Evolutionary conservation across 768 basidiomycete species (phyloP), one percentile per base, ranked within the genome.

Genomic region (Russula dissimulans): DNA sequence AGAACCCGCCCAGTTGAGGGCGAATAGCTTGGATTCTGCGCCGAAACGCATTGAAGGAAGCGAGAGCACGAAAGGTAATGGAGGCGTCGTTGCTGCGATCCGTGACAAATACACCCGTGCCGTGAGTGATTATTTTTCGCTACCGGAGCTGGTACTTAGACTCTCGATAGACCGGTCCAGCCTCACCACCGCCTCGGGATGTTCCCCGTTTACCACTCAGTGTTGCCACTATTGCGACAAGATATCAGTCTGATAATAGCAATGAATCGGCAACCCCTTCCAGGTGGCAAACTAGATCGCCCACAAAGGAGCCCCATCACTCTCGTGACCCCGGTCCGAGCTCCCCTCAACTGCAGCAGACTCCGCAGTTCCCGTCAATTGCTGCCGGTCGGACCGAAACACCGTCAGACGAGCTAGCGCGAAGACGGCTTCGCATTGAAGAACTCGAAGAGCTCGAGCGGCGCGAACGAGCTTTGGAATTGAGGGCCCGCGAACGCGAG

Each of bases 21-120:
- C 48, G 50, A 64, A 55, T 54, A 61, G 60, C 46, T 15, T 64
- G 48, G 44, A 62, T 55, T 22, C 43, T 9, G 14, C 52, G 38
- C 54, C 57, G n/a, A 38, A 36, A 18, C 44, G 54, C 29, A 65
- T 82, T 4, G 81, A 85, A 53, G 77, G 80, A 61, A 76, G 70
- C 22, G 82, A 84, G 47, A 81, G 82, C 3, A 77, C 76, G 6
- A 76, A 71, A 43, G 84, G 81, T 62, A 78, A 67, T 50, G 80
- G 79, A 12, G 83, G 80, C 65, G 72, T 85, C 29, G 87, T 91
- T 47, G 84, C 87, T 45, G 81, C 81, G 2, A 82, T 91, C 77
- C 78, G 84, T 46, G 80, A 79, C 67, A 80, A 80, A 52, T 89
- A 86, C 64, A 77, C 81, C 22, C 77, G 73, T 44, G 75, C 71